These are phyloP conservation scores for Corymbia citriodora DNA, from an alignment of 441 rosid genomes.

Conservation along the genomic window DNA sequence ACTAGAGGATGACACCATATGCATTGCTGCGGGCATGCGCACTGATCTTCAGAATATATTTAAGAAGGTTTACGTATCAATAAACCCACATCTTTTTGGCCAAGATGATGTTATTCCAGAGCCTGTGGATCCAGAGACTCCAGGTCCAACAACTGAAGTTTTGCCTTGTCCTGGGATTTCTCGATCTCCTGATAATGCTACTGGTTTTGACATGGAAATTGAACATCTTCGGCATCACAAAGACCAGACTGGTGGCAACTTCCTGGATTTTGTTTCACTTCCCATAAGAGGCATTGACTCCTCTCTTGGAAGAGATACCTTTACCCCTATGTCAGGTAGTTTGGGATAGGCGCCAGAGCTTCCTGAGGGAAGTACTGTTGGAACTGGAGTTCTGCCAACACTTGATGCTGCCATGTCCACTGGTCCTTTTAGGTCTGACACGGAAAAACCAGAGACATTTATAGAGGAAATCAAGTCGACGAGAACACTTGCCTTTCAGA, in stretches of 20 bases:
- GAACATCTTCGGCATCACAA: too few relatives aligned
- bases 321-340: too few relatives aligned
- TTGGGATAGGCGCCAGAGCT: slow-evolving; percentile 19
- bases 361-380: slow-evolving; percentile 19
- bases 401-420: slow-evolving; percentile 25
- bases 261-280: too few relatives aligned
- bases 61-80: slow-evolving; percentile 26
- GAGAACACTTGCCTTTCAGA: slow-evolving; percentile 38
- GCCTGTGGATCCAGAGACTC: slow-evolving; percentile 14
- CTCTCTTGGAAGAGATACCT: too few relatives aligned
- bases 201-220: too few relatives aligned
- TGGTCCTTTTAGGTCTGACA: slow-evolving; percentile 33
- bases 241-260: too few relatives aligned
- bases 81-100: slow-evolving; percentile 37
- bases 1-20: not conserved
- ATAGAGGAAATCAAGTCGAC: slow-evolving; percentile 21
- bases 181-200: too few relatives aligned
- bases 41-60: slow-evolving; percentile 33
- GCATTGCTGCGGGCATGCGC: slow-evolving; percentile 42
- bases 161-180: too few relatives aligned
- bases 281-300: too few relatives aligned
- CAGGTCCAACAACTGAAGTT: slow-evolving; percentile 19
- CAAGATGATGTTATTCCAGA: slow-evolving; percentile 26
- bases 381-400: slow-evolving; percentile 16
- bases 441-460: slow-evolving; percentile 40